phyloP scores from a whole-genome alignment of 106 monocot genomes.

The Triglochin maritima region DNA sequence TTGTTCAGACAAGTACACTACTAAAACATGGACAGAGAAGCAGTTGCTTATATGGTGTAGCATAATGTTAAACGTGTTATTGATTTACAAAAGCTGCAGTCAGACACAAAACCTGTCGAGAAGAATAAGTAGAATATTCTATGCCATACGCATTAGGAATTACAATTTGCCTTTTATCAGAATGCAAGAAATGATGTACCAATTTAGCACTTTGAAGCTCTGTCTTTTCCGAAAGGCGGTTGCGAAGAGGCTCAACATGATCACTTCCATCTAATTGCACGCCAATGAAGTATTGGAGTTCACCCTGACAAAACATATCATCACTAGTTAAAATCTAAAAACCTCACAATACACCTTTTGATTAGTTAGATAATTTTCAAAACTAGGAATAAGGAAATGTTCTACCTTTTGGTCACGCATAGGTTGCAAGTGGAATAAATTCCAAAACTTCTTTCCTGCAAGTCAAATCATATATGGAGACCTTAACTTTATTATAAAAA shows the following conservation, averaged over 20 bases:
- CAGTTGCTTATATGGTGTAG: too few species aligned
- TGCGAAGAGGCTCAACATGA: slow-evolving; percentile 79
- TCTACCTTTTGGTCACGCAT: slow-evolving; percentile 93
- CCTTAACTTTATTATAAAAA: background rate
- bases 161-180: too few species aligned
- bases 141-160: too few species aligned
- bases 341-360: background rate
- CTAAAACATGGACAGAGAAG: too few species aligned
- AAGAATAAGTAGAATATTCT: too few species aligned
- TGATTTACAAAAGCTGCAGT: too few species aligned
- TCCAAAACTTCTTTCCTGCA: slow-evolving; percentile 97
- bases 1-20: too few species aligned
- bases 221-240: slow-evolving; percentile 52
- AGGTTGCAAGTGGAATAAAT: slow-evolving; percentile 92
- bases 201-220: slow-evolving; percentile 16
- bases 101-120: too few species aligned
- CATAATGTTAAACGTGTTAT: too few species aligned
- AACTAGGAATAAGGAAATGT: background rate
- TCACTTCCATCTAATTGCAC: slow-evolving; percentile 98
- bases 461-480: background rate
- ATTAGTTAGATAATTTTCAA: background rate
- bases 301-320: slow-evolving; percentile 41
- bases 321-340: background rate
- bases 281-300: slow-evolving; percentile 95
- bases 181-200: slow-evolving; percentile 5